Evolutionary conservation across 2,329 filamentous ascomycete species (phyloP), one percentile per base, ranked within the genome.

Genomic region (Ilyonectria mors-panacis): DNA sequence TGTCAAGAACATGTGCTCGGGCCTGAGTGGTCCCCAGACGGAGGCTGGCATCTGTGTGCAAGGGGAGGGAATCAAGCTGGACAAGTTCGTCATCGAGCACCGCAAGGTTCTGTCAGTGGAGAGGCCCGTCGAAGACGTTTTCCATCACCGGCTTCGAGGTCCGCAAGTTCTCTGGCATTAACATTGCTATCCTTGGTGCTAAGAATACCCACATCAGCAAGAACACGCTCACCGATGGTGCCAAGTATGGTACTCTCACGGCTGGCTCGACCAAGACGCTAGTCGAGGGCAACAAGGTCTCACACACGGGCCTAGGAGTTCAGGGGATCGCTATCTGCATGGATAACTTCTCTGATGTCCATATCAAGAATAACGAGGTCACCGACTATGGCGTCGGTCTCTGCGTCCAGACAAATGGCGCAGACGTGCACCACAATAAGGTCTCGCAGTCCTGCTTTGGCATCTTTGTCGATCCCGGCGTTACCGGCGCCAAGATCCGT

Each of bases 151-250:
- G 80, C 4, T 81, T 82, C 62, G 60, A 69, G 0, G 75, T 82
- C 19, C 44, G 62, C 15, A 73, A 72, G 4, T 82, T 81, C 62
- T 70, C 70, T 0, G 81, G 79, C 12, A 67, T 81, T 58, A 81
- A 79, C 59, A 79, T 82, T 26, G 79, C 77, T n/a, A 68, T 81
- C 9, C 47, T 81, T 1, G 81, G 79, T 2, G 78, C 74, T 10
- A 63, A 74, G 47, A 75, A 80, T 47, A 70, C 71, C 1, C 56
- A 19, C 8, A 45, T 81, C 10, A 50, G 45, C 19, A 61, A 66
- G 21, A 81, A 80, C 68, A 77, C 55, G 4, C 63, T 81, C 21
- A 65, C 65, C 10, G 75, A 80, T 55, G 77, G 73, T 1, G 51
- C 30, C 1, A 58, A 64, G 10, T 82, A 83, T 48, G 80, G 81